Base-by-base conservation (phyloP, 495 filamentous ascomycete species). In the Hypoxylon perforatum region DNA sequence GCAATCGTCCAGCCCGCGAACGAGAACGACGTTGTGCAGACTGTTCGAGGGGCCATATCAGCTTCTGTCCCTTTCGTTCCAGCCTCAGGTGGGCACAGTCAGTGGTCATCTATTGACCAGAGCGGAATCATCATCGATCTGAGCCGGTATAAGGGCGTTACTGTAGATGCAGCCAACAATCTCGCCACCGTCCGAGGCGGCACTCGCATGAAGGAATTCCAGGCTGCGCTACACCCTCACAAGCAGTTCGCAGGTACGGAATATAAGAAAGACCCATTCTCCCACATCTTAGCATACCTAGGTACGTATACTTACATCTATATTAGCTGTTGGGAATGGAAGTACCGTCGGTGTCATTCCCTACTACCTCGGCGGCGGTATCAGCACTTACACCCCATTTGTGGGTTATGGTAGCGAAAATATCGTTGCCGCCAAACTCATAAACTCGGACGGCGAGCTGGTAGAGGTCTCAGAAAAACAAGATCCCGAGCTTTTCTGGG, bases 401-500 rank as follows among this genome's bases (percentile, higher is more conserved):
- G 52, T 39, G 10, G 73, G 75, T 18, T 72, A 63, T 42, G 75
- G 61, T 8, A 56, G 50, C 11, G 75, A 77, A 35, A 67, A 78
- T 15, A 75, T 79, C 36, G 41, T 76, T 15, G 55, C 71, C 9
- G 76, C 75, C 21, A 64, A 53, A 23, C 46, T 76, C 28, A 64
- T 77, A 19, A 47, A 61, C 9, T 65, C 76, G 8, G 65, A 70
- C 8, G 76, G 71, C 15, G 55, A 73, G 11, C 45, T 76, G 4
- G 23, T 77, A 11, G 54, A 68, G 23, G 65, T 71, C 19, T 64
- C 68, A 14, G 35, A 71, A 55, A 49, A 39, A 1, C 18, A 61
- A 18, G 53, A 81, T 59, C 66, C 73, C 0, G 78, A 82, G 28
- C 74, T 83, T 4, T 77, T 73, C 14, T 72, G 62, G 56, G 81